Conservation (phyloP, 345 rosid species). For the Geranium rotundifolium region DNA sequence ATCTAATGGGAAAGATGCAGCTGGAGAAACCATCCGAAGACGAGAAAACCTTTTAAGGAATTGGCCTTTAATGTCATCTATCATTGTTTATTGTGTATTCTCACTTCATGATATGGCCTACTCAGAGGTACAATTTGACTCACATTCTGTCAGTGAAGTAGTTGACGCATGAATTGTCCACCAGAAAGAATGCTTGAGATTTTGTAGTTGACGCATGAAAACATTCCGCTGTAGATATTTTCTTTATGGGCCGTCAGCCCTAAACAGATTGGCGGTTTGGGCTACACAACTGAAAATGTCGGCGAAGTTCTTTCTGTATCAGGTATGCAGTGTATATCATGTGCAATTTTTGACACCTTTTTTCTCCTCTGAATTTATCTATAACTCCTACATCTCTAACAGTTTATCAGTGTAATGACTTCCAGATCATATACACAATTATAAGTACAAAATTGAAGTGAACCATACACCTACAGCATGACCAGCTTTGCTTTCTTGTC, state of each 20-base stretch:
- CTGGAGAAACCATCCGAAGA: conserved; percentile 14
- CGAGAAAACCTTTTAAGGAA: conserved; percentile 43
- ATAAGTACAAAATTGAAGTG: too few species aligned
- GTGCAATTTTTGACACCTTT: not conserved
- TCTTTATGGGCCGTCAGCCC: conserved; percentile 90
- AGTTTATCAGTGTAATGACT: too few species aligned
- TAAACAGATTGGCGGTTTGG: conserved; percentile 55
- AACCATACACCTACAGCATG: too few species aligned
- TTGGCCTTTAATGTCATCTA: conserved; percentile 90
- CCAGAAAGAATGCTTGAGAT: not conserved
- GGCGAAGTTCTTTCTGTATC: conserved; percentile 70
- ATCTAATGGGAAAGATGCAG: conserved; percentile 16
- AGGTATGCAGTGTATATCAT: conserved; percentile 27
- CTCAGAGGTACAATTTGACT: conserved; percentile 43
- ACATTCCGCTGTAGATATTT: conserved; percentile 35
- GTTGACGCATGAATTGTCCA: not conserved
- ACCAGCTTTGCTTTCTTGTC: not conserved
- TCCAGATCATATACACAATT: too few species aligned
- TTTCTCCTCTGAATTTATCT: too few species aligned
- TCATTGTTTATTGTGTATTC: conserved; percentile 69
- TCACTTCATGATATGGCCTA: conserved; percentile 96
- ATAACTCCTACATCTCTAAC: not conserved
- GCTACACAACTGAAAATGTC: conserved; percentile 48
- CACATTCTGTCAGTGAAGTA: not conserved
- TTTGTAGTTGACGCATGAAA: too few species aligned